Evolutionary conservation across 371 early-diverging fungal species (phyloP).

Genomic region (Phascolomyces articulosus): DNA sequence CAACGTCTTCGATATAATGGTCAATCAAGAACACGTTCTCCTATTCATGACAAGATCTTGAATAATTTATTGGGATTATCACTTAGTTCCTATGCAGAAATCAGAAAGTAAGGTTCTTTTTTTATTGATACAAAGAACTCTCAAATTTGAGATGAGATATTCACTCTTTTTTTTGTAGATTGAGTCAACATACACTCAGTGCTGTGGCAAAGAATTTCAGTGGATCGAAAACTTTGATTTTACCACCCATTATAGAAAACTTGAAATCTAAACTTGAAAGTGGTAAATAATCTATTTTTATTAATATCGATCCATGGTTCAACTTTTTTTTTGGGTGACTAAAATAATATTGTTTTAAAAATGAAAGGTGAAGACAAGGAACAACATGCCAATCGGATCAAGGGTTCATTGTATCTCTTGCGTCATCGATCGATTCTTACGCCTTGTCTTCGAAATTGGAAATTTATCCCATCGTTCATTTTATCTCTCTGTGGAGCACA

Average conservation of each 20-base stretch:
- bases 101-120: conserved; percentile 57
- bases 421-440: conserved; percentile 51
- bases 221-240: conserved; percentile 54
- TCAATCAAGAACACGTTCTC: conserved; percentile 49
- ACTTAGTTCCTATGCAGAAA: conserved; percentile 75
- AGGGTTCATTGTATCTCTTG: conserved; percentile 79
- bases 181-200: conserved; percentile 64
- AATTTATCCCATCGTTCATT: conserved; percentile 62
- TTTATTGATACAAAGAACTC: neutral
- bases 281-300: conserved; percentile 8
- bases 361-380: conserved; percentile 21
- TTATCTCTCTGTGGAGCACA: conserved; percentile 68
- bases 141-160: too few species aligned
- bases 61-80: conserved; percentile 67
- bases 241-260: conserved; percentile 65
- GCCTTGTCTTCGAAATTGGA: conserved; percentile 70
- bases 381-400: conserved; percentile 66
- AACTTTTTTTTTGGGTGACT: too few species aligned
- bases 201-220: conserved; percentile 58
- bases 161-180: conserved; percentile 19
- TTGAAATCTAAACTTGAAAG: conserved; percentile 44
- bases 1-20: conserved; percentile 65
- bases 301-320: neutral
- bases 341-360: too few species aligned
- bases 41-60: conserved; percentile 38